Base-by-base conservation (phyloP, 441 rosid genomes). In the Gossypium armourianum region DNA sequence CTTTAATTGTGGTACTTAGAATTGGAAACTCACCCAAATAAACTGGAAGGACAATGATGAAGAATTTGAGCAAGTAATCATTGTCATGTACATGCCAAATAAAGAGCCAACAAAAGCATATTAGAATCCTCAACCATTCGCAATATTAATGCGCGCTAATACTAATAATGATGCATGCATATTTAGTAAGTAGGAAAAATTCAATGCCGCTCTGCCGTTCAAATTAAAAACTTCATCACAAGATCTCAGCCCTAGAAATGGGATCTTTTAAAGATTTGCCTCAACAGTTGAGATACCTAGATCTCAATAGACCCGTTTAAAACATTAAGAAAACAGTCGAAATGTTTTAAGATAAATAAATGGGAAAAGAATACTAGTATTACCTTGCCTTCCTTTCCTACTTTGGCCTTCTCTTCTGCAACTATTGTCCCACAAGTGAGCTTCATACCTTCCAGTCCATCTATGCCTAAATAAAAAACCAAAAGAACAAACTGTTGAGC, bases 391-490 rank as follows among this genome's bases (percentile, higher is more conserved):
- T 72, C 98, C 98, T 76, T 93, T 91, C 77, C 97, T 89, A 62
- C 92, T 89, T 69, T 93, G 97, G 36, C 97, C 97, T 84, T 91
- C 97, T 77, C 94, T 88, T 86, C 94, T 83, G 79, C 97, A 90
- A 70, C 96, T 93, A 74, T 93, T 91, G 73, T 93, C 98, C 98
- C 98, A 93, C 72, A 91, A 80, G 82, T 93, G 98, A 76, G 98
- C 98, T 75, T 93, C 98, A 63, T 88, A 93, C 80, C 98, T 88
- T 40, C 98, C 98, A 3, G 98, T 93, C 98, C 98, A 93, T 82
- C 98, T 84, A 85, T 93, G 98, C 73, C 98, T 92, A 72, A 62
- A 62, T 16, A 19, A 15, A 43, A n/a, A 54, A 16, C 32, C 8
- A 32, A 40, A 56, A 49, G 60, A 62, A 47, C 3, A 62, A 29